Percentiles rank a stretch among this genome's conserved stretches.
Conservation (phyloP, 768 basidiomycete species). For the Russula sp. region DNA sequence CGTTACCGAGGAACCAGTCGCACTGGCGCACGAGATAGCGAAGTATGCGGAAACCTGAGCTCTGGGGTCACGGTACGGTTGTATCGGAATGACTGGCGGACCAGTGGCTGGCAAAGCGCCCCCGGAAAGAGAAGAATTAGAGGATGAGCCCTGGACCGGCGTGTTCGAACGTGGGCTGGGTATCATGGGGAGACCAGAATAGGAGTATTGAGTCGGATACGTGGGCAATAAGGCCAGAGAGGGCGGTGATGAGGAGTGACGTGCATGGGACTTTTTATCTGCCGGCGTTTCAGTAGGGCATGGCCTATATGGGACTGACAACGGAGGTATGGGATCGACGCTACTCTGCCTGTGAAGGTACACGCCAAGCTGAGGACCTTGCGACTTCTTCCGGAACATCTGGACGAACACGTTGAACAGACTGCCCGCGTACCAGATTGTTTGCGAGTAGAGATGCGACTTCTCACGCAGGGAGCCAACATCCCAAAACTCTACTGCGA, state of each 20-base stretch:
- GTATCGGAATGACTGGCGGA: constrained; percentile 44
- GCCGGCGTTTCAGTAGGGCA: neutral
- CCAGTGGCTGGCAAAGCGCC: constrained; percentile 38
- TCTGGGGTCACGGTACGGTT: constrained; percentile 75
- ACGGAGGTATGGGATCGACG: constrained; percentile 69
- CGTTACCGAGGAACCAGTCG: constrained; percentile 75
- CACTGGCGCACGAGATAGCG: constrained; percentile 72
- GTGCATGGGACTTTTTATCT: constrained; percentile 1
- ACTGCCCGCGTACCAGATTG: constrained; percentile 86
- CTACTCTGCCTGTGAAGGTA: constrained; percentile 84
- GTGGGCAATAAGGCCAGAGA: neutral
- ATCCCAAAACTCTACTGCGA: constrained; percentile 89
- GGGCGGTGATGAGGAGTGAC: constrained; percentile 8
- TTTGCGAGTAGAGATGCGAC: constrained; percentile 73
- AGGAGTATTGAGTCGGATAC: constrained; percentile 20
- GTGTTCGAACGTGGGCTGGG: constrained; percentile 17
- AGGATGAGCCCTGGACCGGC: constrained; percentile 21
- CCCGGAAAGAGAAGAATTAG: constrained; percentile 10
- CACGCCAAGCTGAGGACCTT: constrained; percentile 73
- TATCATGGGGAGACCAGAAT: constrained; percentile 19
- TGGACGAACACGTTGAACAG: constrained; percentile 88
- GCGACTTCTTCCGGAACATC: constrained; percentile 63
- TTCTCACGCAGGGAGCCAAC: constrained; percentile 79
- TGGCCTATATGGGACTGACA: constrained; percentile 46
- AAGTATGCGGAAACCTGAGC: constrained; percentile 74